phyloP scores from a whole-genome alignment of 2,329 filamentous ascomycete genomes.

The Cytospora piceicola region DNA sequence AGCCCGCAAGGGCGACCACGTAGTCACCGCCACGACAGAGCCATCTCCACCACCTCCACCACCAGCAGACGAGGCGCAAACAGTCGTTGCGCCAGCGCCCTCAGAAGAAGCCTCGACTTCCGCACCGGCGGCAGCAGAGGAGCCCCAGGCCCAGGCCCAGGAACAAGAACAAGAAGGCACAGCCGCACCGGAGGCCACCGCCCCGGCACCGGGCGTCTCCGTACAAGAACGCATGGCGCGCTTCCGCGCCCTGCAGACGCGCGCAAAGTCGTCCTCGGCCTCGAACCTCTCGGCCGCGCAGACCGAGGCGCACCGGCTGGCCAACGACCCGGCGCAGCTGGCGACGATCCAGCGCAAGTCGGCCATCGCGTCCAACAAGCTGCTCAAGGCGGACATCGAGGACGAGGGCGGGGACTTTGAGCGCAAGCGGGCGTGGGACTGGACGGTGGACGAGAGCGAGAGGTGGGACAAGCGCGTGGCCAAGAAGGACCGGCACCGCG shows the following conservation, averaged over 20 bases:
- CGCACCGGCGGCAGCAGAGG: slow-evolving; percentile 21
- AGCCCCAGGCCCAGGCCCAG: slow-evolving; percentile 15
- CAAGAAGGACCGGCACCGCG: slow-evolving; percentile 79
- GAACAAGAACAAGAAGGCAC: slow-evolving; percentile 9
- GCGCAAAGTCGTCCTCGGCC: slow-evolving; percentile 72
- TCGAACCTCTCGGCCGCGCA: slow-evolving; percentile 84
- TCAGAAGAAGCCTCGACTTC: slow-evolving; percentile 23
- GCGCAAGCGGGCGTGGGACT: slow-evolving; percentile 97
- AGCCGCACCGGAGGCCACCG: slow-evolving; percentile 15
- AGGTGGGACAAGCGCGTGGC: slow-evolving; percentile 89
- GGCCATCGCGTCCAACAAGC: slow-evolving; percentile 86
- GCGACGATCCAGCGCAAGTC: slow-evolving; percentile 81
- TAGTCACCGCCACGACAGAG: slow-evolving; percentile 24
- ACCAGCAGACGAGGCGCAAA: slow-evolving; percentile 17
- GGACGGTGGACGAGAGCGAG: slow-evolving; percentile 94
- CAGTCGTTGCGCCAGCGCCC: slow-evolving; percentile 9
- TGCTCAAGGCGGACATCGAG: slow-evolving; percentile 89
- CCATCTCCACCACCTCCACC: slow-evolving; percentile 25
- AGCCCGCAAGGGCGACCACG: slow-evolving; percentile 21
- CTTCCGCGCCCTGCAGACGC: slow-evolving; percentile 85
- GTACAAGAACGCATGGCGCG: slow-evolving; percentile 73
- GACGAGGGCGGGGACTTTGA: slow-evolving; percentile 90
- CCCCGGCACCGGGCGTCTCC: slow-evolving; percentile 42
- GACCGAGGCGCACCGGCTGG: slow-evolving; percentile 77
- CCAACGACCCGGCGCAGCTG: slow-evolving; percentile 77